phyloP scores from a whole-genome alignment of 2,329 filamentous ascomycete species.

The Xylariaceae sp. region DNA sequence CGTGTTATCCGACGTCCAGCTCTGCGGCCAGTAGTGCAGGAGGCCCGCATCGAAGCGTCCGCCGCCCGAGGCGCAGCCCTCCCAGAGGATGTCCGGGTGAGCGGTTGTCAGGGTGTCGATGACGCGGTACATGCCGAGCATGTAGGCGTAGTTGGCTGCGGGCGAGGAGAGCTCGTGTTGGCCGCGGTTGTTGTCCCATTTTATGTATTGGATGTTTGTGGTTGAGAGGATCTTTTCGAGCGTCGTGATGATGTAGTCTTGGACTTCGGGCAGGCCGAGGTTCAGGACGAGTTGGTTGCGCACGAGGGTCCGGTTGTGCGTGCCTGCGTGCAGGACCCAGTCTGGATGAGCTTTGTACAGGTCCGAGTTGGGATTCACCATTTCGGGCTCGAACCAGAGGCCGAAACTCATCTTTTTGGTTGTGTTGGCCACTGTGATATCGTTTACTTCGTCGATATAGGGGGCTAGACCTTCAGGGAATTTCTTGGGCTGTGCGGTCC shows the following conservation, averaged over 20 bases:
- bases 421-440: slow-evolving; percentile 43
- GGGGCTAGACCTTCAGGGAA: slow-evolving; percentile 54
- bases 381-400: slow-evolving; percentile 64
- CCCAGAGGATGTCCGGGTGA: slow-evolving; percentile 59
- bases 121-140: slow-evolving; percentile 58
- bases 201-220: slow-evolving; percentile 54
- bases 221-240: slow-evolving; percentile 50
- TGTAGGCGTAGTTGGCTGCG: slow-evolving; percentile 52
- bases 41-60: slow-evolving; percentile 60
- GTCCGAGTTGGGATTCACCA: slow-evolving; percentile 59
- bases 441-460: slow-evolving; percentile 47
- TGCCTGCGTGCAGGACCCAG: slow-evolving; percentile 55
- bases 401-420: slow-evolving; percentile 52
- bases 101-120: slow-evolving; percentile 54
- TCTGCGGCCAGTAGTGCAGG: slow-evolving; percentile 59
- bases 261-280: slow-evolving; percentile 54
- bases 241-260: slow-evolving; percentile 55
- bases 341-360: slow-evolving; percentile 59
- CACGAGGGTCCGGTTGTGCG: slow-evolving; percentile 50
- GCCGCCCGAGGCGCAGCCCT: slow-evolving; percentile 61
- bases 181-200: slow-evolving; percentile 64
- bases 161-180: slow-evolving; percentile 56
- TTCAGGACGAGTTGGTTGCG: slow-evolving; percentile 59
- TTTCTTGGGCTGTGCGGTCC: slow-evolving; percentile 52
- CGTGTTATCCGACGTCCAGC: slow-evolving; percentile 62